phyloP scores from a whole-genome alignment of 441 rosid genomes.

The Breynia disticha region DNA sequence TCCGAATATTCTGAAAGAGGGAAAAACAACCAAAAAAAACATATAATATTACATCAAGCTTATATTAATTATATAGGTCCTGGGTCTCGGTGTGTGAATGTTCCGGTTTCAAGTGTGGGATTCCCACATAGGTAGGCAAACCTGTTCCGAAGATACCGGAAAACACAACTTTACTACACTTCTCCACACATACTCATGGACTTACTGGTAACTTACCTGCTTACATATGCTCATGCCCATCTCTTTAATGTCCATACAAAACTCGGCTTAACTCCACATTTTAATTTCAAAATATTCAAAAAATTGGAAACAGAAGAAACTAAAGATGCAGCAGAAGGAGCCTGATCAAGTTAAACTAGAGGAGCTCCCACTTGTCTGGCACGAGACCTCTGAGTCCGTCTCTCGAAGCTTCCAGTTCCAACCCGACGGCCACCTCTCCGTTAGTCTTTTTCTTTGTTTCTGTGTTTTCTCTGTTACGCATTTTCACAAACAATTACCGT shows the following conservation, averaged over 20 bases:
- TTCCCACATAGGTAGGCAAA: no score
- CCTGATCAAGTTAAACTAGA: conserved; percentile 20
- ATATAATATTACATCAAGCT: no score
- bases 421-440: conserved; percentile 68
- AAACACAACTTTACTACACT: not conserved
- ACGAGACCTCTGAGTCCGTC: conserved; percentile 62
- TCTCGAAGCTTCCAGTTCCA: conserved; percentile 59
- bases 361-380: conserved; percentile 46
- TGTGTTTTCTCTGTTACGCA: not conserved
- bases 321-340: conserved; percentile 47
- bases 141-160: no score
- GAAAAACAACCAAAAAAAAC: no score
- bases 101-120: no score
- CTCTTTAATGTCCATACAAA: no score
- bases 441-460: conserved; percentile 15
- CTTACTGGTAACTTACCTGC: conserved; percentile 17
- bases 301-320: conserved; percentile 34
- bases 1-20: no score
- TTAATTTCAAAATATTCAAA: no score
- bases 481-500: conserved; percentile 15
- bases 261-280: no score
- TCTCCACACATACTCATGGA: conserved; percentile 7
- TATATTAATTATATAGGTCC: no score
- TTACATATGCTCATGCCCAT: not conserved
- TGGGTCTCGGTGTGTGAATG: no score